A percentile compares a stretch with the other conserved stretches of the same genome.
Conservation (phyloP, 2,329 filamentous ascomycete species). For the Clonostachys rhizophaga region DNA sequence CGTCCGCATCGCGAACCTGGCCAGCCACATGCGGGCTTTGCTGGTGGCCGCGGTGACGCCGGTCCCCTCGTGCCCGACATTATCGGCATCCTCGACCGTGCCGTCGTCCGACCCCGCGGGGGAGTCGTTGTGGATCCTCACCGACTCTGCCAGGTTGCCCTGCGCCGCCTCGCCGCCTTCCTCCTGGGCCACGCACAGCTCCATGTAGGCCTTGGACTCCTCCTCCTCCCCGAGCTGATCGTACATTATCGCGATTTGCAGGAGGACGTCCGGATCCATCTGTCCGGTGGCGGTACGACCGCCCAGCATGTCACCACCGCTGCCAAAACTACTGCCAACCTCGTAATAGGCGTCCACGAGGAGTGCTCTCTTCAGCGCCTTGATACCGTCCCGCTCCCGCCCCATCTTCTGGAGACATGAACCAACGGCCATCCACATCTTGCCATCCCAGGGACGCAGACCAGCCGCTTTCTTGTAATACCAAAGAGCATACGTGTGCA, state of each 20-base stretch:
- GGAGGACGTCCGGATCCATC: conserved; percentile 84
- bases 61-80: conserved; percentile 48
- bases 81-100: conserved; percentile 25
- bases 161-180: conserved; percentile 53
- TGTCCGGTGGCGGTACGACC: conserved; percentile 48
- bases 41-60: conserved; percentile 90
- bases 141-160: conserved; percentile 38
- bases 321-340: conserved; percentile 49
- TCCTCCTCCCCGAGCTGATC: conserved; percentile 73
- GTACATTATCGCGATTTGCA: conserved; percentile 87
- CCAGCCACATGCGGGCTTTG: conserved; percentile 91
- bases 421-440: conserved; percentile 98
- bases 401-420: conserved; percentile 89
- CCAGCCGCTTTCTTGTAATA: conserved; percentile 96
- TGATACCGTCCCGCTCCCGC: conserved; percentile 84
- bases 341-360: conserved; percentile 86
- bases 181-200: conserved; percentile 89
- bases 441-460: conserved; percentile 90
- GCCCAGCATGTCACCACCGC: conserved; percentile 36
- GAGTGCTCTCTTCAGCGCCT: conserved; percentile 87
- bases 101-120: conserved; percentile 30
- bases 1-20: conserved; percentile 70
- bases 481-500: conserved; percentile 95
- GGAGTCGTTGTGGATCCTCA: conserved; percentile 52
- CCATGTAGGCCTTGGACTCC: conserved; percentile 91